Percentiles rank a stretch among this genome's conserved stretches.
phyloP scores from a whole-genome alignment of 1,284 basidiomycete genomes.

The Ganoderma sp. region DNA sequence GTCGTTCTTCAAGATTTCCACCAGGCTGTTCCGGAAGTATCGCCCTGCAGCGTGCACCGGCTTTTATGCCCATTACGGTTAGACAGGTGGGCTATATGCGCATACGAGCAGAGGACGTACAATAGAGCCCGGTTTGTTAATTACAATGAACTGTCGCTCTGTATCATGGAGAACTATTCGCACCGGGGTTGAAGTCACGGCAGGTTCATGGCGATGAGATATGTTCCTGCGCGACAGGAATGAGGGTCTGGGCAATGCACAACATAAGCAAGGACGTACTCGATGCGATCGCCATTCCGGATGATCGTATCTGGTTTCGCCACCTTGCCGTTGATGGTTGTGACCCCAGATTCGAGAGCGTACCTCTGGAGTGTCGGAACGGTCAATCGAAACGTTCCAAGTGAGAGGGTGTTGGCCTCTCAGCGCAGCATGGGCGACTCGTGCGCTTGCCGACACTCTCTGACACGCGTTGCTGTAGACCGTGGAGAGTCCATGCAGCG shows the following conservation, averaged over 20 bases:
- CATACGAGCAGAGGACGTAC: slow-evolving; percentile 53
- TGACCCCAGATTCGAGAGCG: slow-evolving; percentile 93
- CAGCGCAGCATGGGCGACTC: slow-evolving; percentile 12
- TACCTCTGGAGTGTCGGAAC: slow-evolving; percentile 63
- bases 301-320: slow-evolving; percentile 85
- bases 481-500: not conserved
- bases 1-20: slow-evolving; percentile 87
- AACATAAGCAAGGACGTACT: slow-evolving; percentile 57
- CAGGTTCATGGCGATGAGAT: slow-evolving; percentile 96
- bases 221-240: slow-evolving; percentile 69
- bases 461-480: not conserved
- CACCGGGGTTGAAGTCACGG: slow-evolving; percentile 88
- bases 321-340: slow-evolving; percentile 87
- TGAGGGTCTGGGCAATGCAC: not conserved
- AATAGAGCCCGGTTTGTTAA: slow-evolving; percentile 94
- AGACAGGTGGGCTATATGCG: not conserved
- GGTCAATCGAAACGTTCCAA: slow-evolving; percentile 14
- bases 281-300: slow-evolving; percentile 87
- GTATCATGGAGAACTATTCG: slow-evolving; percentile 81
- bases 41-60: slow-evolving; percentile 90
- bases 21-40: slow-evolving; percentile 87
- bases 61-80: slow-evolving; percentile 45
- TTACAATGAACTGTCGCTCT: slow-evolving; percentile 85
- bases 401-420: not conserved
- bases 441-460: not conserved